phyloP scores from a whole-genome alignment of 2,329 filamentous ascomycete species.

The Epichloe typhina region DNA sequence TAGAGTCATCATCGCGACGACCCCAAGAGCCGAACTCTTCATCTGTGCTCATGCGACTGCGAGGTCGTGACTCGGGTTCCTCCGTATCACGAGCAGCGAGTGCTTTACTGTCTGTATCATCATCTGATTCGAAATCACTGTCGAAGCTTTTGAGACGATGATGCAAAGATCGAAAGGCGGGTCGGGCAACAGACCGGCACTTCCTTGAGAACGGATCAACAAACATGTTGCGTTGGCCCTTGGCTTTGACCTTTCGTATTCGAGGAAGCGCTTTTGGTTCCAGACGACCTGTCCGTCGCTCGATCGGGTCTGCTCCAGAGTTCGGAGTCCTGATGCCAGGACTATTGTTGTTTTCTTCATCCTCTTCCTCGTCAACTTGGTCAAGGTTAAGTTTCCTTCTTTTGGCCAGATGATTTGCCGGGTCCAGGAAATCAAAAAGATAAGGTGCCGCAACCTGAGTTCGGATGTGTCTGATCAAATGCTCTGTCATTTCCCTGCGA shows the following conservation, averaged over 20 bases:
- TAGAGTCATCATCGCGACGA: constrained; percentile 45
- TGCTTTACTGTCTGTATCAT: constrained; percentile 50
- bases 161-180: constrained; percentile 66
- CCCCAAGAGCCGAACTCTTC: constrained; percentile 37
- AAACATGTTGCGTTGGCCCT: constrained; percentile 46
- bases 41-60: constrained; percentile 58
- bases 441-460: constrained; percentile 72
- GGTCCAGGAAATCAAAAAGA: constrained; percentile 71
- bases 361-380: constrained; percentile 47
- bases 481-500: constrained; percentile 68
- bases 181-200: constrained; percentile 43
- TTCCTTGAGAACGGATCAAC: constrained; percentile 53
- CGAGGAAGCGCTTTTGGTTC: constrained; percentile 53
- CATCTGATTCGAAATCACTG: constrained; percentile 75
- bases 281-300: constrained; percentile 44
- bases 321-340: constrained; percentile 53
- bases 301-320: constrained; percentile 45
- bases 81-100: constrained; percentile 62
- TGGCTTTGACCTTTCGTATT: constrained; percentile 56
- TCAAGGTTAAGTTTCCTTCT: constrained; percentile 66
- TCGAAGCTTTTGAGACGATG: constrained; percentile 51
- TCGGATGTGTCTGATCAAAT: constrained; percentile 79
- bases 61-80: constrained; percentile 69
- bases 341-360: constrained; percentile 47
- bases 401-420: constrained; percentile 66